phyloP scores from a whole-genome alignment of 148 eudicot genomes.

The Camellia granthamiana region DNA sequence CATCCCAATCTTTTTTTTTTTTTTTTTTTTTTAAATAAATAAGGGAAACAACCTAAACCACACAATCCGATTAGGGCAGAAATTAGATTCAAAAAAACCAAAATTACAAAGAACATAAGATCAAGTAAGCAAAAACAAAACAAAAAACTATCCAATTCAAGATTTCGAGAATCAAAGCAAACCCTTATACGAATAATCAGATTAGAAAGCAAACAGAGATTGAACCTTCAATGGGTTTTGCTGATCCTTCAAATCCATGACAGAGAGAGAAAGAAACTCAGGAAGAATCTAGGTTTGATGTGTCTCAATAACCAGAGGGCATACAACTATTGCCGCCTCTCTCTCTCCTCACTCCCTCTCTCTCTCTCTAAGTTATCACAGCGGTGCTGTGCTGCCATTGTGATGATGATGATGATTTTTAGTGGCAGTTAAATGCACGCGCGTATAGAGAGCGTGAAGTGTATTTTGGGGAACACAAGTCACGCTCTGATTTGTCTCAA shows the following conservation, averaged over 20 bases:
- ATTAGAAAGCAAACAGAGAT: background rate
- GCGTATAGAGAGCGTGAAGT: too few relatives aligned
- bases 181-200: background rate
- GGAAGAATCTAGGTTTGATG: background rate
- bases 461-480: too few relatives aligned
- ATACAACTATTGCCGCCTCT: background rate
- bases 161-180: background rate
- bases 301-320: background rate
- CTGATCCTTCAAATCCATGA: constrained; percentile 10
- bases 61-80: background rate
- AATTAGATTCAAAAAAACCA: background rate
- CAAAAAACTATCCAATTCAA: background rate
- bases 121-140: background rate
- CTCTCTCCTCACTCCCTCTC: background rate
- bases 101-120: background rate
- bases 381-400: background rate
- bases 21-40: background rate
- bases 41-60: background rate
- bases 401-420: background rate
- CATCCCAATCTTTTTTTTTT: background rate
- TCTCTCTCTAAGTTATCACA: background rate
- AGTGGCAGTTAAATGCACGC: background rate
- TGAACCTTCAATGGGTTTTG: constrained; percentile 7
- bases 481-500: too few relatives aligned
- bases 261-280: background rate